Evolutionary conservation across 768 basidiomycete genomes (phyloP), one percentile per base, ranked within the genome.

Genomic region (Pleurotus sapidus): DNA sequence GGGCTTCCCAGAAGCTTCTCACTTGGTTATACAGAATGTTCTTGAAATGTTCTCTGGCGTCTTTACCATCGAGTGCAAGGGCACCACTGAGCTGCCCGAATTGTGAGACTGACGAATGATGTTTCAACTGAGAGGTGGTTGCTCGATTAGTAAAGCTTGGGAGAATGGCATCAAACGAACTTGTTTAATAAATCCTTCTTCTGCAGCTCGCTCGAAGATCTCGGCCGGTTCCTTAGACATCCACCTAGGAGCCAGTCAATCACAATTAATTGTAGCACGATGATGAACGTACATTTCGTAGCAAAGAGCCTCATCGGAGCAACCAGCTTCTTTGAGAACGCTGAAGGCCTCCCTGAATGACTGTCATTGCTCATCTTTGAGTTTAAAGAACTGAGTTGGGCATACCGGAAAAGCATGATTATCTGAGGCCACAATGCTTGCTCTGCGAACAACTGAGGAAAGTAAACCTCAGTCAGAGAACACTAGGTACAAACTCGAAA

Each of bases 201-300:
- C 84, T 5, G 84, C 85, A 6, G 85, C 84, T 15, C 82, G 74
- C 67, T 87, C 85, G 64, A 87, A 87, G 40, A 86, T 85, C 62
- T 86, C 84, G 5, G 84, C 84, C 1, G 85, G 84, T 62, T 87
- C 84, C 62, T 86, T 86, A 23, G 84, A 86, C 84, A 86, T 87
- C 84, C 85, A 85, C 83, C 84, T 83, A 49, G 42, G 14, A 17
- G 42, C 42, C 5, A 11, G 4, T 37, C 8, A 34, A 34, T 8
- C 30, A 34, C 11, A 34, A 11, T 9, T 59, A 27, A 40, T 49
- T 37, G 48, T 18, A 49, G 27, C 42, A 4, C n/a, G 1, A 15
- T 23, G 45, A 63, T 68, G 15, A n/a, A 55, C 67, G 58, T 49
- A 84, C 84, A 86, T 84, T 64, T 86, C 84, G 65, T 85, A 85